phyloP scores from a whole-genome alignment of 148 eudicot species.

The Oxyria digyna region DNA sequence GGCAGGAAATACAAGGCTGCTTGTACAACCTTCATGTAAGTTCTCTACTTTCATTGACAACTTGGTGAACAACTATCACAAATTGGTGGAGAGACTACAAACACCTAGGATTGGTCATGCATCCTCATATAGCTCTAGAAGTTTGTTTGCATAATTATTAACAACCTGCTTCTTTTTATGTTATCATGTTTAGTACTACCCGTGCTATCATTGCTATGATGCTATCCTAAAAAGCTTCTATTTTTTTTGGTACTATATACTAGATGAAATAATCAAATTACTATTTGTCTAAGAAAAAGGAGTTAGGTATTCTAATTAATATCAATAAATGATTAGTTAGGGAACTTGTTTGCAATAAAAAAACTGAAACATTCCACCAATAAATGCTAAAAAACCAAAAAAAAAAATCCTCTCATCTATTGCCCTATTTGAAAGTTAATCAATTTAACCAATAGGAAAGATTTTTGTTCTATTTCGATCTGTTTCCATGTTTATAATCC shows the following conservation, averaged over 20 bases:
- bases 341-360: neutral
- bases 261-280: neutral
- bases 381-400: neutral
- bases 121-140: neutral
- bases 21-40: constrained; percentile 90
- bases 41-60: neutral
- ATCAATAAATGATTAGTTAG: neutral
- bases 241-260: neutral
- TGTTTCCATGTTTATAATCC: neutral
- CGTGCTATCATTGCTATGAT: neutral
- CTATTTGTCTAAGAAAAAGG: neutral
- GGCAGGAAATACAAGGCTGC: constrained; percentile 67
- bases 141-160: neutral
- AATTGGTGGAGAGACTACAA: neutral
- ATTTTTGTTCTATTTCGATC: neutral
- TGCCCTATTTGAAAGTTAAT: neutral
- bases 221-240: no score
- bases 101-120: neutral
- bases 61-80: neutral
- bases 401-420: neutral
- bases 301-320: neutral
- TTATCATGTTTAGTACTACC: neutral
- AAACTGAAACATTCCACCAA: neutral
- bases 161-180: neutral
- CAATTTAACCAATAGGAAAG: neutral